A percentile compares a stretch with the other conserved stretches of the same genome.
Evolutionary conservation across 306 rosid genomes (phyloP).

Genomic region (Inga oerstediana): DNA sequence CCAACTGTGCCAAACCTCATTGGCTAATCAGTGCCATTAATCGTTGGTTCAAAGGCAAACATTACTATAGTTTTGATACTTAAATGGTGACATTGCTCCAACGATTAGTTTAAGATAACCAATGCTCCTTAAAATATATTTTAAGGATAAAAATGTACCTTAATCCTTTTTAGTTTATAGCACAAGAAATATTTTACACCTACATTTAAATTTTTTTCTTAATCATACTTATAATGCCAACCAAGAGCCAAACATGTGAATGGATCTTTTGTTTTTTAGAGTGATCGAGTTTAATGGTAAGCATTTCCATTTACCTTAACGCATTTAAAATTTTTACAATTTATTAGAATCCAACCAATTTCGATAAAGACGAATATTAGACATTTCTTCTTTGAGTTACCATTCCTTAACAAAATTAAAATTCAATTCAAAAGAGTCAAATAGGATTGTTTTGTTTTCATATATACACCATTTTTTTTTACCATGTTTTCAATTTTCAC

Average conservation of each 20-base stretch:
- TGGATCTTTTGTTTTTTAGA: background rate
- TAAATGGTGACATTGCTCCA: too few relatives aligned
- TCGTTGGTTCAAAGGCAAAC: too few relatives aligned
- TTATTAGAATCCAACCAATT: background rate
- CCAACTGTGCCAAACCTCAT: too few relatives aligned
- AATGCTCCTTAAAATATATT: too few relatives aligned
- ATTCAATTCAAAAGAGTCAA: background rate
- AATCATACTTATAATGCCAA: background rate
- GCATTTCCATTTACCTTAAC: background rate
- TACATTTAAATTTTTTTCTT: background rate
- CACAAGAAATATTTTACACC: background rate
- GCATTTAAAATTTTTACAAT: background rate
- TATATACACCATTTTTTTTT: too few relatives aligned
- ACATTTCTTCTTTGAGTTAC: background rate
- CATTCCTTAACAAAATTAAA: background rate
- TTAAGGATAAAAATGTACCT: too few relatives aligned
- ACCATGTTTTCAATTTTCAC: too few relatives aligned
- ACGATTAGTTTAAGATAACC: too few relatives aligned
- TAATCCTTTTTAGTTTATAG: background rate
- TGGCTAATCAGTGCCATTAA: too few relatives aligned
- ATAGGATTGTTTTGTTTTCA: background rate
- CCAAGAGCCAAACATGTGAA: background rate
- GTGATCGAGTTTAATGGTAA: background rate
- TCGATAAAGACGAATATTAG: background rate
- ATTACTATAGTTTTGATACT: too few relatives aligned